Evolutionary conservation across 1,284 basidiomycete genomes (phyloP), one percentile per base, ranked within the genome.

Genomic region (Sphaerobolus stellatus): DNA sequence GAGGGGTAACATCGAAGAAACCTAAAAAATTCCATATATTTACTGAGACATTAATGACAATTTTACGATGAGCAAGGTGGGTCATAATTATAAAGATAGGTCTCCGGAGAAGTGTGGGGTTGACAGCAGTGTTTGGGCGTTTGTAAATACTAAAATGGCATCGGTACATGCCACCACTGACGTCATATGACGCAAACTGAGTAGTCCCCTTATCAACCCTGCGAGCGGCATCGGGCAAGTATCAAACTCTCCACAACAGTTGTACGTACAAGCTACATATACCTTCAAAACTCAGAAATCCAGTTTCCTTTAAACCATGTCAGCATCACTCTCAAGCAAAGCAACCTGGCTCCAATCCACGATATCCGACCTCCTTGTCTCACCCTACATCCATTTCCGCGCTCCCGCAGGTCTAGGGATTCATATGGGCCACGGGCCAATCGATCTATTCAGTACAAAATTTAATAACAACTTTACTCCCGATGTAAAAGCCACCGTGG

Each of bases 1-100:
- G 60, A 68, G 69, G 66, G 0, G 40, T 44, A 2, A 60, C 65
- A 24, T 72, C 67, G 71, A 11, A 67, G 72, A 9, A 61, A 65
- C n/a, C n/a, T n/a, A n/a, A n/a, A n/a, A n/a, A n/a, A n/a, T n/a
- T n/a, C n/a, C n/a, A n/a, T n/a, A n/a, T n/a, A n/a, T n/a, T n/a
- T n/a, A n/a, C n/a, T n/a, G n/a, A n/a, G n/a, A n/a, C n/a, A n/a
- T n/a, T n/a, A n/a, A n/a, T n/a, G n/a, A n/a, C n/a, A n/a, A n/a
- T n/a, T n/a, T n/a, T n/a, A n/a, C n/a, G n/a, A n/a, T n/a, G n/a
- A n/a, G n/a, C n/a, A n/a, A n/a, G n/a, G n/a, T n/a, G n/a, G n/a
- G n/a, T n/a, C n/a, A n/a, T n/a, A n/a, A n/a, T n/a, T n/a, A n/a
- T n/a, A n/a, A n/a, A n/a, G n/a, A n/a, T n/a, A n/a, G n/a, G n/a